Evolutionary conservation across 768 basidiomycete genomes (phyloP).

Genomic region (Hypholoma sublateritium): DNA sequence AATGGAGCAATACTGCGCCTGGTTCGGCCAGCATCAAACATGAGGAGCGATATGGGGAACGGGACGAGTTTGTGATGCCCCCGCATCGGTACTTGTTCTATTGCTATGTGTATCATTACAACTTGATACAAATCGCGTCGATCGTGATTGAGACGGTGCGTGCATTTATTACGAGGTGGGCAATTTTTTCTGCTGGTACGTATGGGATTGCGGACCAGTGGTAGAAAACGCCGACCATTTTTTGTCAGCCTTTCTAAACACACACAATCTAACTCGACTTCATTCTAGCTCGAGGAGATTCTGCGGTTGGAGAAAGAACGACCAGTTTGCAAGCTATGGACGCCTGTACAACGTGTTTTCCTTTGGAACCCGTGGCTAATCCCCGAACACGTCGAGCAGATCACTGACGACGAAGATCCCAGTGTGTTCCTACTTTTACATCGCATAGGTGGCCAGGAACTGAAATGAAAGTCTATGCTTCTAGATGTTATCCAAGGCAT

Average conservation of each 20-base stretch:
- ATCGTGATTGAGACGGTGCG: slow-evolving; percentile 43
- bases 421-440: slow-evolving; percentile 31
- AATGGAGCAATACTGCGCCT: too few species aligned
- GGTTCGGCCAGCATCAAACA: too few species aligned
- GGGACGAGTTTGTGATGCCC: slow-evolving; percentile 35
- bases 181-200: too few species aligned
- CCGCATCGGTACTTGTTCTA: slow-evolving; percentile 69
- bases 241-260: not conserved
- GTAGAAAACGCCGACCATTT: too few species aligned
- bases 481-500: slow-evolving; percentile 57
- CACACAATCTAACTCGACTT: slow-evolving; percentile 11
- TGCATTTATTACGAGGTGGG: not conserved
- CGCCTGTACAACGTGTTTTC: slow-evolving; percentile 45
- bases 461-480: not conserved
- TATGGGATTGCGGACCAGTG: too few species aligned
- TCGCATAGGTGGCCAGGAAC: not conserved
- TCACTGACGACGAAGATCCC: slow-evolving; percentile 70
- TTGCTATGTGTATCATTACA: slow-evolving; percentile 72
- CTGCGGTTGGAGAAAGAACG: slow-evolving; percentile 53
- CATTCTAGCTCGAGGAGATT: slow-evolving; percentile 54
- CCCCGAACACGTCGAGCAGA: slow-evolving; percentile 39
- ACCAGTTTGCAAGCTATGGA: slow-evolving; percentile 50
- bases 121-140: slow-evolving; percentile 38
- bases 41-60: not conserved
- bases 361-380: slow-evolving; percentile 46